Evolutionary conservation across 2,329 filamentous ascomycete genomes (phyloP), one percentile per base, ranked within the genome.

Genomic region (Emericellopsis cladophorae): DNA sequence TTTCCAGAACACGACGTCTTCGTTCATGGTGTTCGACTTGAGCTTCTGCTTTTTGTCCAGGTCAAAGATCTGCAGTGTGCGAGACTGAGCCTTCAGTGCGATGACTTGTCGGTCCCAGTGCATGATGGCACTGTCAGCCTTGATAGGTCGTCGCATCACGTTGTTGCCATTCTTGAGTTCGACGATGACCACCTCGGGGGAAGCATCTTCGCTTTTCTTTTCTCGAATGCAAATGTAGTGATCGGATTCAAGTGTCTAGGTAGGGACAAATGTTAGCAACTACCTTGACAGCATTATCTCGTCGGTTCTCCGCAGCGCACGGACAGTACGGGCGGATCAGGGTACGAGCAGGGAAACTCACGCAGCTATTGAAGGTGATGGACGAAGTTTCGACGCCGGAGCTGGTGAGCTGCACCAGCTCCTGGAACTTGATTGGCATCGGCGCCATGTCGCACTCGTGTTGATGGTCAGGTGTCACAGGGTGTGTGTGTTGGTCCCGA

Each of bases 91-190:
- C 68, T 94, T 95, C 51, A 98, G 76, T 47, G 93, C 92, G 57
- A 98, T 96, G 61, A 98, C 86, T 63, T 95, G 87, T 61, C 83
- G 85, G 53, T 76, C 82, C 86, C 87, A 95, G 76, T 98, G 92
- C 92, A 98, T 96, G 61, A 98, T 95, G 54, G 93, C 92, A 77
- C 89, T 96, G 68, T 98, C 92, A 57, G 92, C 92, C 72, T 95
- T 96, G 72, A 98, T 98, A 38, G 90, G 87, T 59, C 90, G 79
- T 56, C 85, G 83, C 53, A 87, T 92, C 61, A 95, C 80, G 70
- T 92, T 90, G 77, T 95, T 95, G 68, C 81, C 81, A 67, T 95
- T 93, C 67, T 96, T 95, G 59, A 98, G 82, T 65, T 98, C 86
- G 67, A 98, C 72, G 62, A 98, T 98, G 65, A 98, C 84, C 50